Base-by-base conservation (phyloP, 2,329 filamentous ascomycete genomes). In the Calonectria hawksworthii region DNA sequence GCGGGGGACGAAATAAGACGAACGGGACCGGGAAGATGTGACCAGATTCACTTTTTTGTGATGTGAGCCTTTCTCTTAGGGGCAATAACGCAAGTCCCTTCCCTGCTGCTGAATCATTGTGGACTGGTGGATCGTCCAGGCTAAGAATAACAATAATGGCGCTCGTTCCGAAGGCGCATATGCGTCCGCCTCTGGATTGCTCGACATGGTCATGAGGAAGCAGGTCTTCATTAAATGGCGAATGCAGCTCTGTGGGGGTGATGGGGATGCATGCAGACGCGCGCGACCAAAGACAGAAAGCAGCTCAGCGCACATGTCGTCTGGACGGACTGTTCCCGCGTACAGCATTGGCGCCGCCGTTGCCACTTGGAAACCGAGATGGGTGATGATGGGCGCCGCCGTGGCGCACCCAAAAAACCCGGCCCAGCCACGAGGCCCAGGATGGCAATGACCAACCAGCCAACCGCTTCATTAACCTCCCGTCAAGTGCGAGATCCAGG, bases 381-480 rank as follows among this genome's bases (percentile, higher is more conserved):
- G 69, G 65, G 54, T 71, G 63, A 70, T 74, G 69, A 77, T 69
- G 72, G 72, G 56, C 72, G 63, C 65, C 70, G 68, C 59, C 30
- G 75, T 77, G 76, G 72, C 76, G 70, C 65, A 68, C 68, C 59
- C 51, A 28, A 74, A 63, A 69, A 54, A 66, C 63, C 64, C 54
- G 73, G 68, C 68, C 72, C 51, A 76, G 70, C 74, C 74, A 75
- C 69, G 72, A 75, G 74, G 70, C 36, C 63, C 47, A 68, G 65
- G 63, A 73, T 50, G 50, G 56, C 66, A 74, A 23, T 68, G 65
- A 51, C 70, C 72, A 72, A 71, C 68, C 70, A 76, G 38, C 41
- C 69, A 34, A 32, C 63, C 36, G 28, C 51, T 44, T 23, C 36
- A 68, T 70, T 54, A 66, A 54, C 59, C 51, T 50, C 30, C 54